These are phyloP conservation scores for Candida mesenterica DNA, from an alignment of 1,139 yeast genomes.

Conservation along the genomic window DNA sequence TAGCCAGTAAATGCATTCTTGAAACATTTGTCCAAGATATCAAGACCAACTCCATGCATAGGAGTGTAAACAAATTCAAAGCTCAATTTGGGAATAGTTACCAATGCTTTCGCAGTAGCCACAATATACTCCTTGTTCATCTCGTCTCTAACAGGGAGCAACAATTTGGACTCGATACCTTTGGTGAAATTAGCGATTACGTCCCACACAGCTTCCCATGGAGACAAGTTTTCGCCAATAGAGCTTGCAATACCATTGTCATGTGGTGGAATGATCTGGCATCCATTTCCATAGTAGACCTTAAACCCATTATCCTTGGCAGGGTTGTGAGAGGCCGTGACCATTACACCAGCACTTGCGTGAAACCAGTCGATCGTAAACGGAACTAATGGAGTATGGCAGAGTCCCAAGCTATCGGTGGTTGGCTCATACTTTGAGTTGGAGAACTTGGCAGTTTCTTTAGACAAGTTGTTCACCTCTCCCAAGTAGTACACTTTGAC, in stretches of 20 bases:
- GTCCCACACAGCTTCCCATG: constrained; percentile 59
- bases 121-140: constrained; percentile 36
- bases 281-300: constrained; percentile 90
- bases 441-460: constrained; percentile 21
- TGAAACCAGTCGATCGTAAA: constrained; percentile 64
- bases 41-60: constrained; percentile 90
- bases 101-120: constrained; percentile 29
- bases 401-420: constrained; percentile 28
- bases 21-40: constrained; percentile 33
- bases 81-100: constrained; percentile 16
- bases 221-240: constrained; percentile 60
- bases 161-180: constrained; percentile 21
- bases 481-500: constrained; percentile 70
- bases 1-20: constrained; percentile 13
- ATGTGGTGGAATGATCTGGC: constrained; percentile 94
- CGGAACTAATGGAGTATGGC: constrained; percentile 93
- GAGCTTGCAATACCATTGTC: constrained; percentile 67
- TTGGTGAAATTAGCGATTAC: constrained; percentile 31
- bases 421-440: constrained; percentile 6
- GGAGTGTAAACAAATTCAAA: constrained; percentile 79
- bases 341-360: constrained; percentile 88
- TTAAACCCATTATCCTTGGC: constrained; percentile 89
- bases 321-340: constrained; percentile 97
- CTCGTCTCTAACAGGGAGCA: constrained; percentile 28
- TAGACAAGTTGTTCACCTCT: constrained; percentile 26